Conservation (phyloP, 2,329 filamentous ascomycete species). For the Sporothrix pseudoabietina region DNA sequence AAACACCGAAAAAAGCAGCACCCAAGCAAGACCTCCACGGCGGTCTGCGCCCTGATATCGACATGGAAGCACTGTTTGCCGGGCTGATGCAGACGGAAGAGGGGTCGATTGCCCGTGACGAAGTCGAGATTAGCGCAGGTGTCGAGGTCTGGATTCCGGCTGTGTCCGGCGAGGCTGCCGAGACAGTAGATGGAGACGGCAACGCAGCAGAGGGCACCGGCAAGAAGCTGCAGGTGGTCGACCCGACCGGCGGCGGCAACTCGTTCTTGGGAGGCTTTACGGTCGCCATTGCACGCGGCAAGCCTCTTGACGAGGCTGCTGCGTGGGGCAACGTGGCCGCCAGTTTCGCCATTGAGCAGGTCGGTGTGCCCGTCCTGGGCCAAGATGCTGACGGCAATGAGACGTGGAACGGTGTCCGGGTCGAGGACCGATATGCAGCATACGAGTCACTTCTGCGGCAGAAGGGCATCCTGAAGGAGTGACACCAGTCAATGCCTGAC, state of each 20-base stretch:
- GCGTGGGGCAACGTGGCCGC: conserved; percentile 80
- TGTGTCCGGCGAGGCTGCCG: conserved; percentile 55
- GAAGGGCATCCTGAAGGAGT: conserved; percentile 18
- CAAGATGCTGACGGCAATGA: conserved; percentile 53
- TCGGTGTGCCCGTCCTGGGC: conserved; percentile 71
- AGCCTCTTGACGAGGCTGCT: conserved; percentile 68
- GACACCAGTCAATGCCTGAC: neutral
- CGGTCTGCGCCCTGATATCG: conserved; percentile 60
- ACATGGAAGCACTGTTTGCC: conserved; percentile 65
- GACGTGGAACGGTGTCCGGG: conserved; percentile 62
- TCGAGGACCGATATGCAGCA: conserved; percentile 55
- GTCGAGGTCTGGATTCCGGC: conserved; percentile 77
- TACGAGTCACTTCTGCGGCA: conserved; percentile 49
- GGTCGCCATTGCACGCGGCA: conserved; percentile 61
- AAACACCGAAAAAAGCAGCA: conserved; percentile 31
- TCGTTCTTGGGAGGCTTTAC: conserved; percentile 71
- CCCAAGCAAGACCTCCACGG: conserved; percentile 53
- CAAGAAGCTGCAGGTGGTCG: conserved; percentile 63
- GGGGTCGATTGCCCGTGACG: conserved; percentile 57
- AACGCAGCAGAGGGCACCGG: conserved; percentile 32
- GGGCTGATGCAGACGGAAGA: conserved; percentile 58
- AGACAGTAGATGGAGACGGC: neutral
- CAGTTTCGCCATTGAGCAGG: conserved; percentile 92
- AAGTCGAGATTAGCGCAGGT: conserved; percentile 64
- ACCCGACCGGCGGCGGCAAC: conserved; percentile 94